phyloP scores from a whole-genome alignment of 2,329 filamentous ascomycete species.

The Daldinia sp. region DNA sequence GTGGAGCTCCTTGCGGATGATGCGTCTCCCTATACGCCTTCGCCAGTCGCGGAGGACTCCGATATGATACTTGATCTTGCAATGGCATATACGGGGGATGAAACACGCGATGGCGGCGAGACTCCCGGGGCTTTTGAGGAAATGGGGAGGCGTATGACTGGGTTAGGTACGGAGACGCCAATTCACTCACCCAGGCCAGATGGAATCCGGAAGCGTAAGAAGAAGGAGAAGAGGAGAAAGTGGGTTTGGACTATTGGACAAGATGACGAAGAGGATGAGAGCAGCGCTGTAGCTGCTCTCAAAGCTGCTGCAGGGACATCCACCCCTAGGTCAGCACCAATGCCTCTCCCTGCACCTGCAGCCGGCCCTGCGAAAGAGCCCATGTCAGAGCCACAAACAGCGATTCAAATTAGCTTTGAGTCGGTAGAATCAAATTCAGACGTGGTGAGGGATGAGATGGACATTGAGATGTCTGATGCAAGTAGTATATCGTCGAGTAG shows the following conservation, averaged over 20 bases:
- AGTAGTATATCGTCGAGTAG: conserved; percentile 52
- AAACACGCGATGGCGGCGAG: conserved; percentile 67
- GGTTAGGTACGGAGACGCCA: conserved; percentile 54
- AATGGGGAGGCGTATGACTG: conserved; percentile 65
- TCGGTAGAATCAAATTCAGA: conserved; percentile 43
- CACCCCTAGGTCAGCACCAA: conserved; percentile 24
- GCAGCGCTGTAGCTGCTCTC: conserved; percentile 53
- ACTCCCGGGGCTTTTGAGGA: conserved; percentile 71
- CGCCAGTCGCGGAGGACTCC: conserved; percentile 48
- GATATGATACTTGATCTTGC: conserved; percentile 58
- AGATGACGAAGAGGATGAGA: conserved; percentile 55
- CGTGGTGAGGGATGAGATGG: conserved; percentile 39
- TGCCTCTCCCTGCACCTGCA: conserved; percentile 2
- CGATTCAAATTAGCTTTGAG: conserved; percentile 50
- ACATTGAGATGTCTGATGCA: conserved; percentile 61
- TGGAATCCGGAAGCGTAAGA: conserved; percentile 62
- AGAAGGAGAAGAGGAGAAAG: conserved; percentile 66
- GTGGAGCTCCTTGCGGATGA: conserved; percentile 70
- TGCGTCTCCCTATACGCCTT: conserved; percentile 57
- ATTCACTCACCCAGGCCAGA: conserved; percentile 51
- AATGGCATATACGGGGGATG: conserved; percentile 61
- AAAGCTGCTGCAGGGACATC: conserved; percentile 46
- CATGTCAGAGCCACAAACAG: conserved; percentile 36
- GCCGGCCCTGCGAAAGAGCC: conserved; percentile 16
- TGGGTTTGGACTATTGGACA: conserved; percentile 73